Base-by-base conservation (phyloP, 2,329 filamentous ascomycete species). In the Colletotrichum orchidophilum region DNA sequence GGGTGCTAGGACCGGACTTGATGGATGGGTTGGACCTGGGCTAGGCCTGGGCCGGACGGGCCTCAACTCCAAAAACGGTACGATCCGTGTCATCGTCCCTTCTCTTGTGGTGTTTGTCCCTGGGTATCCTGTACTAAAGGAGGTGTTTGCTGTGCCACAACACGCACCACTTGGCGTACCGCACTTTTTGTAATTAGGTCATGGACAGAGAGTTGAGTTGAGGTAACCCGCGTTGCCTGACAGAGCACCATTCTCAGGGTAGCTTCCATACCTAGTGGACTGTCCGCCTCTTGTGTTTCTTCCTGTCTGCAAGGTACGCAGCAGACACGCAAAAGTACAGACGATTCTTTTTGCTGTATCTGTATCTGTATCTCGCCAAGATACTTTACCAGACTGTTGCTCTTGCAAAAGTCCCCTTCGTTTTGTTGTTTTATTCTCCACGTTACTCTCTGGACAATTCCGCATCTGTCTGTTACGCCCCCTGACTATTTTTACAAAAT, bases 161-260 rank as follows among this genome's bases (percentile, higher is more conserved):
- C 67, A 70, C 63, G 63, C 50, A 60, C 63, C 63, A 42, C 63
- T 26, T 3, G 50, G 67, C 33, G 29, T 55, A 66, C 63, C 66
- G 58, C 63, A 54, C 26, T 49, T 31, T 24, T 29, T 15, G n/a
- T 21, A 11, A 18, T n/a, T 8, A 46, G 35, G 15, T 39, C 35
- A 1, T 39, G 35, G 35, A 15, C 13, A 46, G 18, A n/a, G 39
- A n/a, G 21, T 21, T 46, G 39, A 46, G 39, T 46, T 46, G 39
- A 46, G 39, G 39, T 18, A 46, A 46, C 39, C 39, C 39, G 18
- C 39, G 21, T 18, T 46, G 39, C 39, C 18, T 46, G 39, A n/a
- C 18, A n/a, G 18, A 46, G 39, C 39, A 46, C 39, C 39, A 11
- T 46, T 46, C 39, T 46, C 39, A 46, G 39, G 39, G 39, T 46